These are phyloP conservation scores for Aspergillus glaucus DNA, from an alignment of 2,329 filamentous ascomycete species.

Conservation along the genomic window DNA sequence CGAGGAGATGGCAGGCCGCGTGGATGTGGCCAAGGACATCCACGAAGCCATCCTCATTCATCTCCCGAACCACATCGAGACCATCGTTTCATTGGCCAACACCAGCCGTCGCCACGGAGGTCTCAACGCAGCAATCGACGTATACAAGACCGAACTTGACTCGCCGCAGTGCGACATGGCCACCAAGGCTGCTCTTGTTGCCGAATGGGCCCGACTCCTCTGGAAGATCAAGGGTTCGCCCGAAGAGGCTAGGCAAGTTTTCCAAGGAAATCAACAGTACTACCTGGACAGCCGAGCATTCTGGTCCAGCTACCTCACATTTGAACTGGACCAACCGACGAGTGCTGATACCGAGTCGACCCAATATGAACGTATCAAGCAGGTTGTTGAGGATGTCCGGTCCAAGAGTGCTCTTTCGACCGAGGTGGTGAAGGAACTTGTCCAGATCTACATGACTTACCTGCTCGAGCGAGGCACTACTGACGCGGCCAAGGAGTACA, in stretches of 20 bases:
- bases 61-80: conserved; percentile 77
- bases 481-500: conserved; percentile 78
- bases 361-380: conserved; percentile 69
- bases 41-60: conserved; percentile 71
- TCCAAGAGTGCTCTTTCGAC: conserved; percentile 64
- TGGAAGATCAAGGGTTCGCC: conserved; percentile 81
- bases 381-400: conserved; percentile 69
- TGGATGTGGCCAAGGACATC: conserved; percentile 75
- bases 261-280: conserved; percentile 72
- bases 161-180: conserved; percentile 64
- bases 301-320: conserved; percentile 82
- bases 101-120: conserved; percentile 76
- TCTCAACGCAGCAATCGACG: conserved; percentile 73
- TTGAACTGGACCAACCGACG: conserved; percentile 79
- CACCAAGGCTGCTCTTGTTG: conserved; percentile 79
- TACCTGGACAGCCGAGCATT: conserved; percentile 81
- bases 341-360: conserved; percentile 56
- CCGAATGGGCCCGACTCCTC: conserved; percentile 77
- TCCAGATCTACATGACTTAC: conserved; percentile 73
- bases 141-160: conserved; percentile 77
- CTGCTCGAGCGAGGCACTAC: conserved; percentile 76
- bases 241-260: conserved; percentile 77
- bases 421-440: conserved; percentile 65
- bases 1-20: conserved; percentile 74
- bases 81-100: conserved; percentile 81